Evolutionary conservation across 1,284 basidiomycete species (phyloP).

Genomic region (Fistulinella cinereoalba): DNA sequence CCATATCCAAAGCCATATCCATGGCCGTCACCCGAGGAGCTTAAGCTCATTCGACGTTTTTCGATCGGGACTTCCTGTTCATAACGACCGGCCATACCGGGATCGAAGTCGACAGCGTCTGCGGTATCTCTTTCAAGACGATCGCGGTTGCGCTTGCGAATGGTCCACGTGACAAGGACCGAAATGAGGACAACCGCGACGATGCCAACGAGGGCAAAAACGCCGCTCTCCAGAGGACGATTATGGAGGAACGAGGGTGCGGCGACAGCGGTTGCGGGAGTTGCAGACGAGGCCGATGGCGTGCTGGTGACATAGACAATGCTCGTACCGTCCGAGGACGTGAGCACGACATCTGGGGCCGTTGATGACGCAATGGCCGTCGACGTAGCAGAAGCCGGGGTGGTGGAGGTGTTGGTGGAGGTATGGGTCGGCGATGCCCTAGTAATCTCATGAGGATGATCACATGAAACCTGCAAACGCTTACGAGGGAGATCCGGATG

Average conservation of each 20-base stretch:
- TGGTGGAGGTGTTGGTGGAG: neutral
- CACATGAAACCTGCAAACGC: conserved; percentile 1
- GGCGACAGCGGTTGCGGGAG: conserved; percentile 22
- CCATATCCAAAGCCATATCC: conserved; percentile 21
- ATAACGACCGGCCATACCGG: conserved; percentile 34
- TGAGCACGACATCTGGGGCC: conserved; percentile 9
- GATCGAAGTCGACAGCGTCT: conserved; percentile 57
- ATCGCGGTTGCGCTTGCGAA: conserved; percentile 50
- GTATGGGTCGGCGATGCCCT: conserved; percentile 12
- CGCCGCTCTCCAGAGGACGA: conserved; percentile 54
- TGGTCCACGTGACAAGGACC: conserved; percentile 41
- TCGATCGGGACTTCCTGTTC: conserved; percentile 30
- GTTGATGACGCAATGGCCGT: conserved; percentile 8
- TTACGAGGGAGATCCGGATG: conserved; percentile 19
- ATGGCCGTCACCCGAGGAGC: conserved; percentile 34
- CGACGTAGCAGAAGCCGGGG: conserved; percentile 7
- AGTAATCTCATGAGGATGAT: neutral
- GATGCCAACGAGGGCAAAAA: conserved; percentile 56
- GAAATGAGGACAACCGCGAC: conserved; percentile 48
- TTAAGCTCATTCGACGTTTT: conserved; percentile 37
- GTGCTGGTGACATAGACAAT: conserved; percentile 30
- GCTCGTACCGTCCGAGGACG: conserved; percentile 21
- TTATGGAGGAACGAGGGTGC: conserved; percentile 55
- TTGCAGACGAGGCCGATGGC: conserved; percentile 17
- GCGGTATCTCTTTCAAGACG: conserved; percentile 39